Evolutionary conservation across 2,329 filamentous ascomycete species (phyloP), one percentile per base, ranked within the genome.

Genomic region (Cercospora citrullina): DNA sequence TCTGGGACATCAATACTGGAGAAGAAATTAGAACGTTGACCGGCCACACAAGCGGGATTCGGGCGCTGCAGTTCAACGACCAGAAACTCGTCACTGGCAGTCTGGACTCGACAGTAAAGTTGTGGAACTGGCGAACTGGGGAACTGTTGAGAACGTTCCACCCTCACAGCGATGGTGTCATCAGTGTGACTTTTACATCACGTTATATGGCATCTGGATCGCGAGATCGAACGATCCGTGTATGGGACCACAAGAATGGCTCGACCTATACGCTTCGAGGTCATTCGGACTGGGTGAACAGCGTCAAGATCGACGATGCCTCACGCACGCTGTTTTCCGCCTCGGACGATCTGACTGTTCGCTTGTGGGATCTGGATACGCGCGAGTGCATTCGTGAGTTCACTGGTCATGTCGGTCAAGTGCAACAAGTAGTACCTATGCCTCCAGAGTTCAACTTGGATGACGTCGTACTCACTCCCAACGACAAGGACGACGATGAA

Each of bases 81-180:
- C 90, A 87, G 65, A 96, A 96, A 76, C 85, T 99, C 68, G 94
- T 97, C 77, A 96, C 91, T 66, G 95, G 94, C 62, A 93, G 92
- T 76, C 85, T 97, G 65, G 95, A 98, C 79, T 87, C 88, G 60
- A 96, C 90, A 4, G 87, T 99, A 75, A 94, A 92, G 77, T 89
- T 99, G 36, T 99, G 95, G 95, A 96, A 99, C 77, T 97, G 94
- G 93, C 88, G 91, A 69, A 97, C 93, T 0, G 95, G 95, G 58
- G 88, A 93, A 74, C 93, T 92, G 74, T 86, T 97, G 66, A 91
- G 90, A 60, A 96, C 91, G 0, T 89, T 96, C 64, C 86, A 87
- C 12, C 91, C 90, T 23, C 95, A 98, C 77, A 87, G 85, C 18
- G 90, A 89, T 39, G 94, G 94, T 12, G 91, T 99, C 28, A 90